These are phyloP conservation scores for Sclerotinia trifoliorum DNA, from an alignment of 2,329 filamentous ascomycete species.

Conservation along the genomic window DNA sequence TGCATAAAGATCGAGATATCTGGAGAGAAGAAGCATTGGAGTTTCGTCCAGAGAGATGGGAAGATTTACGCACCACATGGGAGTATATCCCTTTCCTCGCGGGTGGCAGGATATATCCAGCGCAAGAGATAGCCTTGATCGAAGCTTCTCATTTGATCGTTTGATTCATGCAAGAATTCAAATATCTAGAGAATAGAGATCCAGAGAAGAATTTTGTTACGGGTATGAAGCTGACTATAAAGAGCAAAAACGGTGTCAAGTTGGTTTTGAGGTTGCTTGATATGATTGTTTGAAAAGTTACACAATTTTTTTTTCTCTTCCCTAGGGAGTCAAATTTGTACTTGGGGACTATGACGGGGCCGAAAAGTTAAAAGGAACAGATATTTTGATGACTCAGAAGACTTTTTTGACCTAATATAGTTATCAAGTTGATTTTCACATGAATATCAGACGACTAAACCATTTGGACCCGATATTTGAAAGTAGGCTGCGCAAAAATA, in stretches of 20 bases:
- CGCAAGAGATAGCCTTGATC: background rate
- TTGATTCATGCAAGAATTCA: slow-evolving; percentile 9
- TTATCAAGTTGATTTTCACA: too few species aligned
- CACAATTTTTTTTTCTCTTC: background rate
- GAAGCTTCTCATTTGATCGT: slow-evolving; percentile 9
- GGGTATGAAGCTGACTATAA: background rate
- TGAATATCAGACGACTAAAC: too few species aligned
- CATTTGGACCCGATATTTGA: too few species aligned
- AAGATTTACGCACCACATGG: slow-evolving; percentile 38
- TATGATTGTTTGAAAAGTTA: background rate
- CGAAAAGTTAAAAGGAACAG: too few species aligned
- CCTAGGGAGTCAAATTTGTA: too few species aligned
- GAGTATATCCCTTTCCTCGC: slow-evolving; percentile 11
- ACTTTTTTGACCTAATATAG: too few species aligned
- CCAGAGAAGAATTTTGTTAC: background rate
- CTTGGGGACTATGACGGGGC: too few species aligned
- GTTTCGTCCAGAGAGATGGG: slow-evolving; percentile 45
- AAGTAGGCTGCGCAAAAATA: too few species aligned
- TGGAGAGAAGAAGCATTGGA: slow-evolving; percentile 42
- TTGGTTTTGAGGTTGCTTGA: background rate
- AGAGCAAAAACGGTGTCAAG: background rate
- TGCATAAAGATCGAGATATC: slow-evolving; percentile 42
- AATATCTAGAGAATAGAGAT: slow-evolving; percentile 9
- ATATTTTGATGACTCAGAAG: too few species aligned
- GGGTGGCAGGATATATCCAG: slow-evolving; percentile 4